These are phyloP conservation scores for Mariannaea elegans DNA, from an alignment of 2,329 filamentous ascomycete species.

Conservation along the genomic window DNA sequence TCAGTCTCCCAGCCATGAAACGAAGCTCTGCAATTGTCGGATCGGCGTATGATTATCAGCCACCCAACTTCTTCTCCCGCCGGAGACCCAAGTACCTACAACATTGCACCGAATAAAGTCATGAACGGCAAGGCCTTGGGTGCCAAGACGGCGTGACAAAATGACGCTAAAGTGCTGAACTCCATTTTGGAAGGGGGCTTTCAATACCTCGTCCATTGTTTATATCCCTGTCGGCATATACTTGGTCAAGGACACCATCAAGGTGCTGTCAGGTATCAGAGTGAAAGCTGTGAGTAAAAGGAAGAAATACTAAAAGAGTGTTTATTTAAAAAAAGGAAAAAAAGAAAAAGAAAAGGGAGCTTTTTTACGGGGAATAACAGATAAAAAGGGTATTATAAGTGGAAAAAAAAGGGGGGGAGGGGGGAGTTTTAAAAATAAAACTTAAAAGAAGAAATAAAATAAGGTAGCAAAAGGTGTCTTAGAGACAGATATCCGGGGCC, in stretches of 20 bases:
- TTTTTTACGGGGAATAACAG: too few species aligned
- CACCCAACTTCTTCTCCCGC: slow-evolving; percentile 19
- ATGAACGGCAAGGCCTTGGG: slow-evolving; percentile 43
- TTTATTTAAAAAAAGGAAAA: too few species aligned
- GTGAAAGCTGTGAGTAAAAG: too few species aligned
- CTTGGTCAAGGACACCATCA: slow-evolving; percentile 54
- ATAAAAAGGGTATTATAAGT: too few species aligned
- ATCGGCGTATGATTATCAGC: slow-evolving; percentile 12
- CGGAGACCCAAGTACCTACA: slow-evolving; percentile 24
- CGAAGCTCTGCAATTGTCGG: slow-evolving; percentile 3
- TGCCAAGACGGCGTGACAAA: slow-evolving; percentile 71
- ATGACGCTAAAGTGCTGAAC: slow-evolving; percentile 60
- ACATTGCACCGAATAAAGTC: slow-evolving; percentile 14
- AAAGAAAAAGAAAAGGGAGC: too few species aligned
- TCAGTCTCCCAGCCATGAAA: slow-evolving; percentile 13
- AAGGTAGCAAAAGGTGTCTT: too few species aligned
- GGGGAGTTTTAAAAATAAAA: too few species aligned
- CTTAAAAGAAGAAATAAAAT: too few species aligned
- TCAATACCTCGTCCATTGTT: slow-evolving; percentile 46
- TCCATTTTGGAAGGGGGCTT: slow-evolving; percentile 41
- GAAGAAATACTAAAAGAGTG: too few species aligned
- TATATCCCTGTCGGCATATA: slow-evolving; percentile 56
- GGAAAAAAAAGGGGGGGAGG: too few species aligned
- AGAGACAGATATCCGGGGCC: too few species aligned
- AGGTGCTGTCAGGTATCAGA: slow-evolving; percentile 55